Evolutionary conservation across 1,284 basidiomycete genomes (phyloP), one percentile per base, ranked within the genome.

Genomic region (Quambalaria eucalypti): DNA sequence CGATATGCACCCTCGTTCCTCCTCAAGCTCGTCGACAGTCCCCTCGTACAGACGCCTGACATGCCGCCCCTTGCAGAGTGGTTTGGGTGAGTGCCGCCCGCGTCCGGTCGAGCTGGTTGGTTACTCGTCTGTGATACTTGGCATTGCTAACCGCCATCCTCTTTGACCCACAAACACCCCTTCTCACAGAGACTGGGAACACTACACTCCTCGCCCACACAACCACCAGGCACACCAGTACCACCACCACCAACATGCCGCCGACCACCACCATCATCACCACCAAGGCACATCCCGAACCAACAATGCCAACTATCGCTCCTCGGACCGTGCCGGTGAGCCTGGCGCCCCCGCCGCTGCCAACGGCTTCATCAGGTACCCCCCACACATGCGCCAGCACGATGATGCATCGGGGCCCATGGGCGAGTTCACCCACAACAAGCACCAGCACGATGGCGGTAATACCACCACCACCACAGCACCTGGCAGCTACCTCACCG

Each of bases 71-170:
- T 90, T 54, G 87, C 85, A 77, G 83, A 85, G 47, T 90, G 88
- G 88, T 90, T 88, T 77, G 88, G 88, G 87, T 90, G 76, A 60
- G 83, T 77, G 63, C 60, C 78, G 77, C 49, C 86, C 84, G 79
- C 87, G 86, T 70, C 86, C 87, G 53, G 69, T 88, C 87, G 87
- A 87, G 51, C 88, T 87, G 71, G 88, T 88, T 77, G 86, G 87
- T 66, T 87, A 88, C 87, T 88, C 65, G 86, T 87, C 10, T 12
- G 10, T 39, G 4, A n/a, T 23, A 77, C 85, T 62, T n/a, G n/a
- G n/a, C n/a, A n/a, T n/a, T n/a, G n/a, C n/a, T n/a, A n/a, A n/a
- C n/a, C n/a, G n/a, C n/a, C n/a, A n/a, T n/a, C n/a, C n/a, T n/a
- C n/a, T n/a, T n/a, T n/a, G n/a, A n/a, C n/a, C n/a, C n/a, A n/a